phyloP scores from a whole-genome alignment of 1,284 basidiomycete genomes.

The Cutaneotrichosporon sp. region DNA sequence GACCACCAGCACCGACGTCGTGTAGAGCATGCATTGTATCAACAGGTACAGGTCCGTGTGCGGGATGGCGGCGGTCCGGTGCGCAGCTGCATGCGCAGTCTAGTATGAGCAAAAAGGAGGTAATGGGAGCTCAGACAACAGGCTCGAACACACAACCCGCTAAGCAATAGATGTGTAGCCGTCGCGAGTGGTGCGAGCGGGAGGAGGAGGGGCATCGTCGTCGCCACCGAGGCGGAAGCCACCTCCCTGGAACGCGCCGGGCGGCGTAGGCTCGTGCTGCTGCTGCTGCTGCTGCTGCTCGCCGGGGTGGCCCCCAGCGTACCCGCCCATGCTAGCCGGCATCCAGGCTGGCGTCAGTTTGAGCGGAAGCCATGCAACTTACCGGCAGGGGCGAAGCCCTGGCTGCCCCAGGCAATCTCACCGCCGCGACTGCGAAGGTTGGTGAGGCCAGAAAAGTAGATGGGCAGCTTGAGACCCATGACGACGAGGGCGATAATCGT shows the following conservation, averaged over 20 bases:
- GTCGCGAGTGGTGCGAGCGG: constrained; percentile 19
- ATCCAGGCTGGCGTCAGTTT: constrained; percentile 10
- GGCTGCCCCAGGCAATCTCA: constrained; percentile 21
- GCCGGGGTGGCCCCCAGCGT: background rate
- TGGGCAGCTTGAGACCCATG: constrained; percentile 29
- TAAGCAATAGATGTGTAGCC: constrained; percentile 34
- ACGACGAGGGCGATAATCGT: background rate
- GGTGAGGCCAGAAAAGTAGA: constrained; percentile 30
- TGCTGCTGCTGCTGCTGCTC: background rate
- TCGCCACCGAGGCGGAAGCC: constrained; percentile 35
- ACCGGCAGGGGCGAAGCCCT: constrained; percentile 7
- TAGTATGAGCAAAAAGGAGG: too few relatives aligned
- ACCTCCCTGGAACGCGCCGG: constrained; percentile 23
- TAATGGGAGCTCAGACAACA: too few relatives aligned
- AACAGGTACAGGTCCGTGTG: constrained; percentile 1
- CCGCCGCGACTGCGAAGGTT: constrained; percentile 34
- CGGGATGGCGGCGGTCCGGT: too few relatives aligned
- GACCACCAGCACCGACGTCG: background rate
- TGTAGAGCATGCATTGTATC: constrained; percentile 27
- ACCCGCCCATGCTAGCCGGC: background rate
- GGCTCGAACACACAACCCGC: too few relatives aligned
- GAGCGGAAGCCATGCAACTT: background rate
- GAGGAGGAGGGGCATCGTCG: constrained; percentile 16
- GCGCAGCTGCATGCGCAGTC: too few relatives aligned
- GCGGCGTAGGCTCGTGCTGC: background rate